Conservation (phyloP, 805 yeast species). For the Pichia sporocuriosa region DNA sequence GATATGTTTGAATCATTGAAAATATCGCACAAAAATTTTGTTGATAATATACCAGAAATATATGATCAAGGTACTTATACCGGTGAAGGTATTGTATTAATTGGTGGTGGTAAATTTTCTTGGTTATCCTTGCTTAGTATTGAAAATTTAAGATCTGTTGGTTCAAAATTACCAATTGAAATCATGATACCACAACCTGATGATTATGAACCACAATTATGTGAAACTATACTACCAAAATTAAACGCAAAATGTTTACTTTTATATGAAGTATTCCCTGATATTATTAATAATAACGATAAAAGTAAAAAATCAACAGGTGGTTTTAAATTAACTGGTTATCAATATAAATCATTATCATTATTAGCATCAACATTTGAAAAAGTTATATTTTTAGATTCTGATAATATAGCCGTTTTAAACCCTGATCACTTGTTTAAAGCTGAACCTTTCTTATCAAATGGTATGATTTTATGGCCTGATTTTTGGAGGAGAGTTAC, state of each 20-base stretch:
- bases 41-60: slow-evolving; percentile 31
- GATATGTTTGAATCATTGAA: slow-evolving; percentile 39
- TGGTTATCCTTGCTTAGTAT: slow-evolving; percentile 54
- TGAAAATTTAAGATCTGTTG: slow-evolving; percentile 38
- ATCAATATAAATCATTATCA: slow-evolving; percentile 44
- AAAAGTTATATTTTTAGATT: slow-evolving; percentile 43
- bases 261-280: slow-evolving; percentile 44
- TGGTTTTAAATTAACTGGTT: slow-evolving; percentile 33
- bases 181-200: slow-evolving; percentile 34
- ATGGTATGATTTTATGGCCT: slow-evolving; percentile 53
- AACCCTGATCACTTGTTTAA: slow-evolving; percentile 47
- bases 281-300: slow-evolving; percentile 14
- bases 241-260: slow-evolving; percentile 57
- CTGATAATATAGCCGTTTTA: slow-evolving; percentile 45
- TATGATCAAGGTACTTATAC: slow-evolving; percentile 30
- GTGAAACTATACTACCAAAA: slow-evolving; percentile 34
- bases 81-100: slow-evolving; percentile 59
- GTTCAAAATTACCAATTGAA: slow-evolving; percentile 42
- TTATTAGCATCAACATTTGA: slow-evolving; percentile 47
- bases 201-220: slow-evolving; percentile 35
- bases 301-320: background rate
- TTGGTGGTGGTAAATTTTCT: slow-evolving; percentile 71
- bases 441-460: slow-evolving; percentile 44
- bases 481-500: slow-evolving; percentile 56
- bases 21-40: slow-evolving; percentile 41